Evolutionary conservation across 805 yeast species (phyloP), one percentile per base, ranked within the genome.

Genomic region (Myxozyma vanderwaltii): DNA sequence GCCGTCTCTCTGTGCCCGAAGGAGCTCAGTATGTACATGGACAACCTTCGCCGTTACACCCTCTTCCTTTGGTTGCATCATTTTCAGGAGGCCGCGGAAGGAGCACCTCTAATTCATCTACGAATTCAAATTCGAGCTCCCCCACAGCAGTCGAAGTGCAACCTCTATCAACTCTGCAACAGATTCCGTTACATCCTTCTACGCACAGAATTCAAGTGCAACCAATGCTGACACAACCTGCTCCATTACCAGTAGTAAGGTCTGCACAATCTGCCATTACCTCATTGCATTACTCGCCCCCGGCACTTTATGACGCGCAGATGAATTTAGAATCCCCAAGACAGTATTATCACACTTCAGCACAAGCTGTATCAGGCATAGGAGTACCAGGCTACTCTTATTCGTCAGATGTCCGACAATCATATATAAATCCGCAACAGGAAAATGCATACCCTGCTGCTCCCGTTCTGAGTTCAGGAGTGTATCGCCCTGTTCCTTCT

Each of bases 1-100:
- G 55, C 6, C 54, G 59, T 8, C 49, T 50, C 12, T 51, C 55
- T 10, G 45, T 51, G 3, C 55, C 55, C 3, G 55, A 51, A 15
- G 38, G 41, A 13, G 47, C 19, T 4, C 47, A n/a, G n/a, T n/a
- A n/a, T n/a, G n/a, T 27, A 31, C 21, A 51, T n/a, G 39, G 39
- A 12, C 54, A 39, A 31, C 21, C 47, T 8, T 23, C 46, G 17
- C 46, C 47, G 24, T 40, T 38, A 27, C 56, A 40, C 19, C 41
- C 49, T 21, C 43, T 12, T 17, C 41, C 46, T 23, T 52, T 39
- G 21, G 48, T 26, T 17, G 10, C 31, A n/a, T 27, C 23, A 2
- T 15, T 31, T n/a, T 26, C 46, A 10, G 39, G 24, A 21, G 23
- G 38, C 10, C 26, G 48, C 5, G 54, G 26, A 26, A 38, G 46